Conservation (phyloP, 2,329 filamentous ascomycete species). For the Fusarium subglutinans region DNA sequence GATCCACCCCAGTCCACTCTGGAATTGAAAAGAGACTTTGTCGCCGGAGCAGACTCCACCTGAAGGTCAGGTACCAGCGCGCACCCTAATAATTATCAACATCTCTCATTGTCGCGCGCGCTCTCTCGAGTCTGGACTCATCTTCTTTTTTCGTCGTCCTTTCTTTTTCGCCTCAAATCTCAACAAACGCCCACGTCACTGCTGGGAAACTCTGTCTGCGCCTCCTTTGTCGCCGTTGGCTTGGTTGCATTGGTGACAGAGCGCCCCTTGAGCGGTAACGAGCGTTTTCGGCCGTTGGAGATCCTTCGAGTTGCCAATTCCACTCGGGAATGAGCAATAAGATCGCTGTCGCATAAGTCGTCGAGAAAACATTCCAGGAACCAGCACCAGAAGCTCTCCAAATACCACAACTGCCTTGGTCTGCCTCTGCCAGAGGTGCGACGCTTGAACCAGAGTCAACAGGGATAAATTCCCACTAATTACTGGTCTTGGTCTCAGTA, state of each 20-base stretch:
- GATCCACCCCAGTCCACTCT: conserved; percentile 34
- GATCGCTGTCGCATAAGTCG: conserved; percentile 34
- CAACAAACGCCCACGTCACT: conserved; percentile 17
- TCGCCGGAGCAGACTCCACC: conserved; percentile 31
- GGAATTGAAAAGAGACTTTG: conserved; percentile 24
- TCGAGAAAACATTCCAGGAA: conserved; percentile 38
- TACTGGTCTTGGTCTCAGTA: conserved; percentile 19
- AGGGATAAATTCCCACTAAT: conserved; percentile 32
- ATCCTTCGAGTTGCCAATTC: conserved; percentile 18
- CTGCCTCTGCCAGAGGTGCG: conserved; percentile 17
- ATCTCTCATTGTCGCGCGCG: neutral
- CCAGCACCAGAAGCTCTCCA: conserved; percentile 7
- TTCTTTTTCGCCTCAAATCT: neutral
- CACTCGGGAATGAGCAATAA: conserved; percentile 41
- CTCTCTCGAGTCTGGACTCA: conserved; percentile 10
- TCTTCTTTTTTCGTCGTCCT: neutral
- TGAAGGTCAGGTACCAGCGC: conserved; percentile 10
- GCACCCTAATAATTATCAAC: neutral
- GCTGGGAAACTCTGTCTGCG: conserved; percentile 8
- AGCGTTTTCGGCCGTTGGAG: conserved; percentile 25
- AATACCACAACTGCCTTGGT: conserved; percentile 16
- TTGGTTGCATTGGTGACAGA: conserved; percentile 32
- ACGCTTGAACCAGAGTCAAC: conserved; percentile 22
- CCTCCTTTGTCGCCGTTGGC: conserved; percentile 16
- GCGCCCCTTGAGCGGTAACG: conserved; percentile 7